phyloP scores from a whole-genome alignment of 257 asterid species.

The Rhazya stricta region DNA sequence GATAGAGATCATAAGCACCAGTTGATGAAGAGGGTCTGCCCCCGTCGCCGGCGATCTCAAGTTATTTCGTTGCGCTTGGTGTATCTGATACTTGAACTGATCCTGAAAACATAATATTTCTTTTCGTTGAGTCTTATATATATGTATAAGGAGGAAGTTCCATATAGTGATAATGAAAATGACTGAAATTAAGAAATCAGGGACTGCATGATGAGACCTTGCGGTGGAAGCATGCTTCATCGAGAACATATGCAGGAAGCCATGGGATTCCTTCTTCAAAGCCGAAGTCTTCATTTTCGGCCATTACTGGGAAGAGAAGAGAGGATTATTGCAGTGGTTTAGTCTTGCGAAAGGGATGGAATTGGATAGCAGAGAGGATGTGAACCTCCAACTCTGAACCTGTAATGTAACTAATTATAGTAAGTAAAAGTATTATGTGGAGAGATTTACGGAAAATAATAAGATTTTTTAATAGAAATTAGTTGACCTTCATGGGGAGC shows the following conservation, averaged over 20 bases:
- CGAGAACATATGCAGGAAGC: constrained; percentile 22
- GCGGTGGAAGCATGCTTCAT: constrained; percentile 10
- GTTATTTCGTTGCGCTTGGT: neutral
- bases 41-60: neutral
- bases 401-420: constrained; percentile 48
- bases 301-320: constrained; percentile 23
- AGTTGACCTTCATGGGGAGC: constrained; percentile 15
- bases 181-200: neutral
- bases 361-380: constrained; percentile 10
- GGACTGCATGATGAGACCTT: constrained; percentile 15
- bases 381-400: constrained; percentile 57
- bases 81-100: constrained; percentile 6
- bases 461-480: constrained; percentile 1
- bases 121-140: too few relatives aligned
- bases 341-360: constrained; percentile 18
- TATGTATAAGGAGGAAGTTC: too few relatives aligned
- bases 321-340: neutral
- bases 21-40: constrained; percentile 3
- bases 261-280: constrained; percentile 34
- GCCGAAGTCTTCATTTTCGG: constrained; percentile 28
- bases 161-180: too few relatives aligned
- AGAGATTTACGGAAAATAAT: neutral
- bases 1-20: neutral
- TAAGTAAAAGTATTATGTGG: constrained; percentile 11
- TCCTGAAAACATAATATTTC: neutral